These are phyloP conservation scores for Lipomyces mesembrius DNA, from an alignment of 805 yeast genomes.

Conservation along the genomic window DNA sequence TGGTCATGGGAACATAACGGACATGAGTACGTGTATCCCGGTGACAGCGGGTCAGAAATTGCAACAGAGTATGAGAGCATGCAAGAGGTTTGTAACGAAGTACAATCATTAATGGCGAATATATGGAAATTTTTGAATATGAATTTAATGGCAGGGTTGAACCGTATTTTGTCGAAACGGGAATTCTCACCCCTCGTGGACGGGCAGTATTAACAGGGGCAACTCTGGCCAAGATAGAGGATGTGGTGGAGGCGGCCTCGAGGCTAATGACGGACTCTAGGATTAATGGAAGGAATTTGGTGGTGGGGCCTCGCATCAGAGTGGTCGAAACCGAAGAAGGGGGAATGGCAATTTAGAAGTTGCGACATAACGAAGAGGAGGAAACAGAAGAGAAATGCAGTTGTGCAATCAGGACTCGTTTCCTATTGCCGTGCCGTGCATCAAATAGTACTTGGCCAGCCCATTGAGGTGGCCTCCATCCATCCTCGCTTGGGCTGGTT, in stretches of 20 bases:
- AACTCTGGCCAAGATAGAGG: conserved; percentile 1
- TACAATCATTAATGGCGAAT: too few species aligned
- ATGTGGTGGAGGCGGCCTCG: conserved; percentile 6
- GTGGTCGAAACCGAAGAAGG: neutral
- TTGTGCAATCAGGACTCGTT: neutral
- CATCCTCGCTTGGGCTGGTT: conserved; percentile 2
- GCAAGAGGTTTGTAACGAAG: too few species aligned
- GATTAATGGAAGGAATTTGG: conserved; percentile 3
- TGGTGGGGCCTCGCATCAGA: neutral
- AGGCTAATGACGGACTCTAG: conserved; percentile 3
- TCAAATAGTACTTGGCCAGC: neutral
- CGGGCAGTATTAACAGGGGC: neutral
- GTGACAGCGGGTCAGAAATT: too few species aligned
- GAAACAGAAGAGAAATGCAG: neutral
- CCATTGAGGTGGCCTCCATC: neutral
- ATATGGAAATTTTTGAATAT: too few species aligned
- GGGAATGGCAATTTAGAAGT: neutral
- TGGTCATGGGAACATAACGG: too few species aligned
- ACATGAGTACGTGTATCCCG: too few species aligned
- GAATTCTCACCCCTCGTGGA: conserved; percentile 47
- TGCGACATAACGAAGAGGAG: neutral
- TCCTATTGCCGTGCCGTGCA: neutral
- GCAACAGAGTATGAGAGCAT: too few species aligned
- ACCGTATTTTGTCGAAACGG: conserved; percentile 58
- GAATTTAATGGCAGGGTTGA: too few species aligned